Evolutionary conservation across 208 protist species (phyloP), one percentile per base, ranked within the genome.

Genomic region (Trypanosomatidae sp.): DNA sequence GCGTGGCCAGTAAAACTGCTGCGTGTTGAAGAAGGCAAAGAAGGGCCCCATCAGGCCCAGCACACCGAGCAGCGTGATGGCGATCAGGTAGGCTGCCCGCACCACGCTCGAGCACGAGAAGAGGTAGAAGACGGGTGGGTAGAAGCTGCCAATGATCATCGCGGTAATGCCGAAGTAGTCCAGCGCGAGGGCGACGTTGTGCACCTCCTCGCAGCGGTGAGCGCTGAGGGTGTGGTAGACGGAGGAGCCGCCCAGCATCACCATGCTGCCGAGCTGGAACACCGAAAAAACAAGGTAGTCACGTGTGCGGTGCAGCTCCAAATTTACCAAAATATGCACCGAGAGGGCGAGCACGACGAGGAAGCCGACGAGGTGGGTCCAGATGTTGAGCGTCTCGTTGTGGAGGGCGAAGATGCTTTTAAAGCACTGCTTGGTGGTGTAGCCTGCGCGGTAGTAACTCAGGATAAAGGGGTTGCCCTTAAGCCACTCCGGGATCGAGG

Each of bases 341-440:
- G 82, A 78, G 25, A 95, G 69, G 12, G 62, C 67, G 13, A 90
- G 17, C 71, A 92, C 92, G 30, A 90, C 55, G 47, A 97, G 15
- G 58, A 89, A 89, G n/a, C 89, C 88, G n/a, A 85, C 19, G 22
- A 88, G 79, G 83, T 97, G 92, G 3, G 88, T 91, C 90, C 89
- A 95, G 25, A 97, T 77, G 78, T 95, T 97, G 47, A 94, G 60
- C 28, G 91, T 91, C 71, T 97, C 93, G 75, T 97, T 97, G 82
- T 97, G 93, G 64, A 91, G 67, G 4, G 76, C 67, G 68, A 94
- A 86, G 22, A 95, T 66, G 69, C 91, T 95, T 39, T 78, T 76
- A 6, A 95, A 44, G 47, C 82, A 88, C 84, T 86, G 80, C 50
- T 60, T 71, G 0, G 87, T 93, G 6, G 77, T 86, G 82, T 95